These are phyloP conservation scores for Tricholomella constricta DNA, from an alignment of 768 basidiomycete genomes.

Conservation along the genomic window DNA sequence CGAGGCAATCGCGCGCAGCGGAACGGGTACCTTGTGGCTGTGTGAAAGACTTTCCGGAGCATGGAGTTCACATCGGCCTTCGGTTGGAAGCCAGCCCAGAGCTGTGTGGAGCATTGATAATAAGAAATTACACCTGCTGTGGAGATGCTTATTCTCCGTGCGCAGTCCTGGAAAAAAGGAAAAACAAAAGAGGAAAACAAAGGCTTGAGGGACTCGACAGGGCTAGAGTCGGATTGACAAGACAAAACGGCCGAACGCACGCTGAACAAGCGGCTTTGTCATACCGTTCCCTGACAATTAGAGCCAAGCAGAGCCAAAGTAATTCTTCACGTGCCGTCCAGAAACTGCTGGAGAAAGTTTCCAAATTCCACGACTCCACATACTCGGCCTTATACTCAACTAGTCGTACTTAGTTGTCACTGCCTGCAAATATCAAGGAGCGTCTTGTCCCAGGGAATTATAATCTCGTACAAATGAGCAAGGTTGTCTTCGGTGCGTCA, in stretches of 20 bases:
- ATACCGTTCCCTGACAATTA: not conserved
- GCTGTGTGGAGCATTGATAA: too few relatives aligned
- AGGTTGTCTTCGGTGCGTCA: conserved; percentile 70
- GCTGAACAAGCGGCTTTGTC: not conserved
- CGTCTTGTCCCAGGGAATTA: not conserved
- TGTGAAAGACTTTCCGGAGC: not conserved
- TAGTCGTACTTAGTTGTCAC: not conserved
- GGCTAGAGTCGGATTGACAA: too few relatives aligned
- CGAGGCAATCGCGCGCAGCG: not conserved
- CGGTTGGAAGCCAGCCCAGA: too few relatives aligned
- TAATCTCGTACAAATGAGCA: conserved; percentile 49
- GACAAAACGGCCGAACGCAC: too few relatives aligned
- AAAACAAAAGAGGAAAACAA: too few relatives aligned
- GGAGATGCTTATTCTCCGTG: too few relatives aligned
- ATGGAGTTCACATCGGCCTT: not conserved
- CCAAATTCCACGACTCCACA: not conserved
- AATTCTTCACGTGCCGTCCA: not conserved
- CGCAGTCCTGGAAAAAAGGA: too few relatives aligned
- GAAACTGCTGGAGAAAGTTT: not conserved
- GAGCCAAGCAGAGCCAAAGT: not conserved
- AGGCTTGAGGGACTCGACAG: too few relatives aligned
- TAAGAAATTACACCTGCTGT: too few relatives aligned
- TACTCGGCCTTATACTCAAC: not conserved
- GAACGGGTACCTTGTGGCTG: not conserved
- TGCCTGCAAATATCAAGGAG: too few relatives aligned